Percentiles rank a stretch among this genome's conserved stretches.
Evolutionary conservation across 208 protist genomes (phyloP).

Genomic region (Acanthamoeba castellanii): DNA sequence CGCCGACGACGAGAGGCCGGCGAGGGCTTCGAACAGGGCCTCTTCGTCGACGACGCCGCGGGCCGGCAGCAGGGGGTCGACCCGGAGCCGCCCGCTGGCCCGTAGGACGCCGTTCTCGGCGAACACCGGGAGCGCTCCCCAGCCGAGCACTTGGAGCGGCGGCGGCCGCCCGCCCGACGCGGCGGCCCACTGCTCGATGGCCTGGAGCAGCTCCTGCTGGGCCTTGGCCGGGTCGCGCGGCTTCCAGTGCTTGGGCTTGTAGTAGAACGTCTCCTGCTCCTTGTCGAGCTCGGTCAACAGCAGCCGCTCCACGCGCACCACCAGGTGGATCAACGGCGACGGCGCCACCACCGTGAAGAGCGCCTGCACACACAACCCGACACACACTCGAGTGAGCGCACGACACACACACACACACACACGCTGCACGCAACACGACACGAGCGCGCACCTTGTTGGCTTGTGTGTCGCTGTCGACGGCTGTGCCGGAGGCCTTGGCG

Average conservation of each 20-base stretch:
- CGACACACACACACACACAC: too few relatives aligned
- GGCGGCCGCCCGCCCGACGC: neutral
- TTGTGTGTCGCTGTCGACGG: neutral
- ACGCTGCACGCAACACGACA: neutral
- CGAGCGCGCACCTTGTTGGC: constrained; percentile 14
- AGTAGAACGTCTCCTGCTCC: constrained; percentile 67
- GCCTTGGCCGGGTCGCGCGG: neutral
- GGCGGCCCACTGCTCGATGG: neutral
- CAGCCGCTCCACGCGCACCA: constrained; percentile 55
- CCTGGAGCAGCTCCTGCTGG: neutral
- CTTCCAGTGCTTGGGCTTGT: constrained; percentile 35
- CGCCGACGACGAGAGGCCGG: constrained; percentile 4
- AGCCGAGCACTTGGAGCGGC: constrained; percentile 1
- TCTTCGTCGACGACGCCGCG: constrained; percentile 22
- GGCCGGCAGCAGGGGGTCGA: neutral
- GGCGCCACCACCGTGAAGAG: constrained; percentile 48
- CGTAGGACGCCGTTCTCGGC: neutral
- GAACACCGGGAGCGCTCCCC: constrained; percentile 25
- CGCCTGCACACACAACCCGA: neutral
- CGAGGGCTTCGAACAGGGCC: constrained; percentile 48
- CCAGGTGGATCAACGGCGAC: constrained; percentile 29
- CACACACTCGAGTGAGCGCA: neutral
- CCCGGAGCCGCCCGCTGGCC: neutral
- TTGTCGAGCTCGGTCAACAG: constrained; percentile 49
- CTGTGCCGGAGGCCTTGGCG: neutral